These are phyloP conservation scores for Penicillium psychrosexuale DNA, from an alignment of 2,329 filamentous ascomycete species.

Conservation along the genomic window DNA sequence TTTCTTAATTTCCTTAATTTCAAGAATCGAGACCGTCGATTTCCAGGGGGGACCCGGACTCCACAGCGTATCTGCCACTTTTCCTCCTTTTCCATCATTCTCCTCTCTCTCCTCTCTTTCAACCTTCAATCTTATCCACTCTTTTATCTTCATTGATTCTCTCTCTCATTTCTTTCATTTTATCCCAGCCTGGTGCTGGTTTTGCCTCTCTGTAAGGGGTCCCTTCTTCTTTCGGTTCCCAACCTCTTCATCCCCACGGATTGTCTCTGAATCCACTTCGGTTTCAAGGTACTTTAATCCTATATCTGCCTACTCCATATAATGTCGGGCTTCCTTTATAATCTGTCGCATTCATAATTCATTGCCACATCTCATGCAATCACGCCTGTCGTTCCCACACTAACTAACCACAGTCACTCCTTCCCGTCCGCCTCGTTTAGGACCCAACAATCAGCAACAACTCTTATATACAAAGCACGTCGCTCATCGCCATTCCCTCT, in stretches of 20 bases:
- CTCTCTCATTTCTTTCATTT: conserved; percentile 15
- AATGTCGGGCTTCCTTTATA: not conserved
- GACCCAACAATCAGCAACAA: not conserved
- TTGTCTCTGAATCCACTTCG: conserved; percentile 15
- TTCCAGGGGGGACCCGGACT: conserved; percentile 4
- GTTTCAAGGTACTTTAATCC: conserved; percentile 17
- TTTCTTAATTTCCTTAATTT: not conserved
- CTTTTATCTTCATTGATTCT: conserved; percentile 7
- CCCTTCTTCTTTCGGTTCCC: conserved; percentile 9
- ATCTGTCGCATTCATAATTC: not conserved
- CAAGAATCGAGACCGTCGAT: conserved; percentile 6
- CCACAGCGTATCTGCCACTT: conserved; percentile 8
- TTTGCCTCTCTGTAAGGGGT: conserved; percentile 20
- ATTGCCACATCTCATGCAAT: not conserved
- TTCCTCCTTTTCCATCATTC: conserved; percentile 7
- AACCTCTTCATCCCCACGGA: conserved; percentile 12
- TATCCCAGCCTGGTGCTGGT: conserved; percentile 31
- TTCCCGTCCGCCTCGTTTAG: conserved; percentile 7
- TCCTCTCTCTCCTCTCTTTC: conserved; percentile 5
- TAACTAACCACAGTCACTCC: conserved; percentile 4
- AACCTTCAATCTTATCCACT: conserved; percentile 1
- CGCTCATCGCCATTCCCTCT: conserved; percentile 20
- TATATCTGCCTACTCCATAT: not conserved
- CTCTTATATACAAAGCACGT: conserved; percentile 5
- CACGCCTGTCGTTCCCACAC: not conserved